Conservation (phyloP, 495 filamentous ascomycete genomes). For the Achaetomiella virescens region DNA sequence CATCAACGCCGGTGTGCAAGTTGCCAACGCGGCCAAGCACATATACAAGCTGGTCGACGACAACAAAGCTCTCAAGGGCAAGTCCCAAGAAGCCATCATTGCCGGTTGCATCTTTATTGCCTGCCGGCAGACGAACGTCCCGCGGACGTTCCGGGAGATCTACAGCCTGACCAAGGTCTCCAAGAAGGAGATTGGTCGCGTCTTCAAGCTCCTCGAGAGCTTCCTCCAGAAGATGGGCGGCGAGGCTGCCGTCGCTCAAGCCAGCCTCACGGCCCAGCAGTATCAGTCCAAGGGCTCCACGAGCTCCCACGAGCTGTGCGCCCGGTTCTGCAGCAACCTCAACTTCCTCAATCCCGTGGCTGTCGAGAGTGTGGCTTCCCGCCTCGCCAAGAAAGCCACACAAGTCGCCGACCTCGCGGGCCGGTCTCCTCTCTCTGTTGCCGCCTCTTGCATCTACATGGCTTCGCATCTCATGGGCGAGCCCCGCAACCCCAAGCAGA, state of each 20-base stretch:
- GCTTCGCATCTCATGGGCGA: constrained; percentile 76
- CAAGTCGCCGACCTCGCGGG: constrained; percentile 74
- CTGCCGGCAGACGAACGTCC: constrained; percentile 79
- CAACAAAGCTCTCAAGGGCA: constrained; percentile 87
- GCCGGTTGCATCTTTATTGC: constrained; percentile 97
- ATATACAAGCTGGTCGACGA: constrained; percentile 92
- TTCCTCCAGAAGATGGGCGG: constrained; percentile 60
- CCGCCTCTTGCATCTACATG: constrained; percentile 95
- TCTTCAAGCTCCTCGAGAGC: constrained; percentile 87
- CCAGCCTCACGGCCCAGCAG: constrained; percentile 38
- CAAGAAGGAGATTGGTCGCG: constrained; percentile 94
- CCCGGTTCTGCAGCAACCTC: constrained; percentile 81
- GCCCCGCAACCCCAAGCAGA: constrained; percentile 74
- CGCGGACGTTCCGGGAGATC: constrained; percentile 88
- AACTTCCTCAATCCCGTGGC: constrained; percentile 53
- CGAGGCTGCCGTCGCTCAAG: constrained; percentile 29
- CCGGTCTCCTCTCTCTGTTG: constrained; percentile 88
- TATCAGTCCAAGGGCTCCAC: constrained; percentile 75
- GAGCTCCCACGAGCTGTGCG: constrained; percentile 76
- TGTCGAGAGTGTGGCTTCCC: constrained; percentile 64
- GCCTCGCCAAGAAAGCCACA: constrained; percentile 67
- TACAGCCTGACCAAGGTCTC: constrained; percentile 85
- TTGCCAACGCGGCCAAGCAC: constrained; percentile 82
- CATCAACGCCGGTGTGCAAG: constrained; percentile 70
- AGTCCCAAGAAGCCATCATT: constrained; percentile 87